Evolutionary conservation across 179 eudicot species (phyloP), one percentile per base, ranked within the genome.

Genomic region (Corrigiola litoralis): DNA sequence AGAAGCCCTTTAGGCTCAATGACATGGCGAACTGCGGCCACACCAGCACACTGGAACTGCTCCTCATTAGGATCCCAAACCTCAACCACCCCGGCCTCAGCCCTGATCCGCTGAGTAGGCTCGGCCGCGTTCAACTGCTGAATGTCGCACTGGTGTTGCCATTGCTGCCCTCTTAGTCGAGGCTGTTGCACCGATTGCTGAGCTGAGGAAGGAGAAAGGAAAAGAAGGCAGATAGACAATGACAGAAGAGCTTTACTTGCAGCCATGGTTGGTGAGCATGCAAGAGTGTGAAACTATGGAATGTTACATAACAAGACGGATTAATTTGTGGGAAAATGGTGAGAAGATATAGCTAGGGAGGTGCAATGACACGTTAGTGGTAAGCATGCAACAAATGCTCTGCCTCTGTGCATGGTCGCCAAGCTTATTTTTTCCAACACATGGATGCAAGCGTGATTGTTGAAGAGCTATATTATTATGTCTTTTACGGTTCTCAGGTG

Each of bases 1-100:
- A 79, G 51, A 46, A 79, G 80, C 61, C 83, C 83, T 16, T 64
- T 76, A 24, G 83, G 80, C 59, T 72, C 75, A 57, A 79, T 62
- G 14, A 69, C 68, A 52, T 75, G 69, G 2, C 83, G 68, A 5
- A 70, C 63, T 0, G 58, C 80, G 4, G 65, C 80, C 4, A 75
- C 68, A 16, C 80, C 78, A 11, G 83, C 47, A 13, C 83, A 79
- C 18, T 66, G 69, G 66, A 79, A 72, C 60, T 72, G 67, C 20
- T 70, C 66, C 8, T 58, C 25, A 6, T 66, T 53, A 6, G 52
- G 61, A 27, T 79, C 78, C 83, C 83, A 76, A 13, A 65, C 38
- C 75, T 76, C 78, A 2, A 68, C 58, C 24, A 66, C 61, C 12
- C 83, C 80, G 0, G 80, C 83, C 63, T 79, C 75, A 0, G 74